Evolutionary conservation across 1,139 yeast species (phyloP), one percentile per base, ranked within the genome.

Genomic region (Sugiyamaella japonica): DNA sequence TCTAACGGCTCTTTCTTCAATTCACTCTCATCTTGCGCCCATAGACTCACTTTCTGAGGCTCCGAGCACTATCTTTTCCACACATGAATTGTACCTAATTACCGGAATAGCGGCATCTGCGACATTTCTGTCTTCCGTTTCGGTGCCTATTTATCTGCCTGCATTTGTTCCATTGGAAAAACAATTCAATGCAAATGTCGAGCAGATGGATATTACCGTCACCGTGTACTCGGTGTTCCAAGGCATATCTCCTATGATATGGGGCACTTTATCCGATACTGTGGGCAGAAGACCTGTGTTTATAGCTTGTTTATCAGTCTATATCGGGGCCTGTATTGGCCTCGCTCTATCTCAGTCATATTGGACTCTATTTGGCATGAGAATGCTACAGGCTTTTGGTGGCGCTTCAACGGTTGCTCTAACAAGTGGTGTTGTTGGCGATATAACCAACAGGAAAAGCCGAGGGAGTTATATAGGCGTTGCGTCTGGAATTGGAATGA

Each of bases 81-180:
- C 49, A 1, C 32, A 52, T 1, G 82, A 79, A 56, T 72, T 74
- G 53, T 55, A 64, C 37, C 32, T 69, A 7, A 61, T 81, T 15
- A 74, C 78, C 0, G 50, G 69, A 0, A 61, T 80, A 1, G 71
- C 79, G 43, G 73, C 85, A 0, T 59, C 71, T 5, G 72, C 77
- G 1, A 83, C 85, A 0, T 65, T 83, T 29, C 81, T 84, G 71
- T 85, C 93, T 0, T 74, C 89, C 0, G 70, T 85, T n/a, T 81
- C 88, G 1, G 78, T 82, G 55, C 84, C 93, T 0, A 85, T 87
- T 23, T 87, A 85, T 65, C 83, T 84, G 66, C 95, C 95, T 0
- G 89, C 88, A 0, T 69, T 88, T 23, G 79, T 84, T 0, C 75
- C 74, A 7, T 69, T 88, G 5, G 77, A 81, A 34, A 59, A 67